A percentile compares a stretch with the other conserved stretches of the same genome.
Evolutionary conservation across 805 yeast genomes (phyloP).

Genomic region (Yarrowia sp.): DNA sequence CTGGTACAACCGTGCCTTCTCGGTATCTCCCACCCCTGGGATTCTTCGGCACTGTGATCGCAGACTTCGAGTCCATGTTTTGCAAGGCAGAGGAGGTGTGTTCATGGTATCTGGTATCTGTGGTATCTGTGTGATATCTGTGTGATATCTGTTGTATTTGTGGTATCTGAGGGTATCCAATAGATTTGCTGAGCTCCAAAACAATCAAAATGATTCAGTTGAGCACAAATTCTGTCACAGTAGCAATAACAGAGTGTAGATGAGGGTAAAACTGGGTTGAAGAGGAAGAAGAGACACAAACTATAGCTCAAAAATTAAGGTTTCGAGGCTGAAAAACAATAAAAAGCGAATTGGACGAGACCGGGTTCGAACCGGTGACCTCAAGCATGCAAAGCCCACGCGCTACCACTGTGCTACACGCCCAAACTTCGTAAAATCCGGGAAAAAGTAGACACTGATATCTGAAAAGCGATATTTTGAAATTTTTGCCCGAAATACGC

Average conservation of each 20-base stretch:
- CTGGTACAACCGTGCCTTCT: conserved; percentile 23
- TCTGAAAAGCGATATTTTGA: background rate
- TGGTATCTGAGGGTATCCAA: no score
- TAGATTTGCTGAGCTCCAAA: no score
- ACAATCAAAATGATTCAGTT: no score
- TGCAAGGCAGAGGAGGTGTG: conserved; percentile 28
- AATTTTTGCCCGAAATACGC: background rate
- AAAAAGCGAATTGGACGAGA: conserved; percentile 36
- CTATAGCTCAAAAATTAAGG: background rate
- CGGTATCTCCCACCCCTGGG: conserved; percentile 24
- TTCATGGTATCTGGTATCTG: background rate
- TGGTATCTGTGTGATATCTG: no score
- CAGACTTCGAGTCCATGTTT: conserved; percentile 20
- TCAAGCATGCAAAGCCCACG: conserved; percentile 40
- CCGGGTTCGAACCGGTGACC: conserved; percentile 40
- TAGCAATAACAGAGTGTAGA: background rate
- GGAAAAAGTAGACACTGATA: background rate
- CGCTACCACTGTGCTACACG: conserved; percentile 40
- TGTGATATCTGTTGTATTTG: no score
- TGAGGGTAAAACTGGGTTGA: no score
- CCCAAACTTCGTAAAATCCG: conserved; percentile 2
- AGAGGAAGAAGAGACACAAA: no score
- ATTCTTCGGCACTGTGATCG: conserved; percentile 9
- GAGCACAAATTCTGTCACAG: background rate
- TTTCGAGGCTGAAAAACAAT: background rate